phyloP scores from a whole-genome alignment of 495 filamentous ascomycete genomes.

The Xanthoparmelia taractica region DNA sequence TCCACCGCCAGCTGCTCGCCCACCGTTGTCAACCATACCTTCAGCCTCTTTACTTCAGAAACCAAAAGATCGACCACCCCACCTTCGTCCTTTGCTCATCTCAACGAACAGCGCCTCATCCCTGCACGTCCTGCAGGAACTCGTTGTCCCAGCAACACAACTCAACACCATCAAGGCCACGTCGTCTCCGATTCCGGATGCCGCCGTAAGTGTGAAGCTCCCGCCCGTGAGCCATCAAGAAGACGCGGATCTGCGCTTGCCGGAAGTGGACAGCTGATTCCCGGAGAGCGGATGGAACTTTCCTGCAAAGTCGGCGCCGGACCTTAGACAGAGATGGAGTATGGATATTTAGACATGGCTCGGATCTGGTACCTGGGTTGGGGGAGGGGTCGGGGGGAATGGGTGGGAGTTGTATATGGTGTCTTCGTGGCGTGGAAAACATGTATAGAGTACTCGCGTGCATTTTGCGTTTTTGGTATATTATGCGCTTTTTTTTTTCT shows the following conservation, averaged over 20 bases:
- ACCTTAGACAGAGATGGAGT: constrained; percentile 19
- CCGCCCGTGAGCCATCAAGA: constrained; percentile 16
- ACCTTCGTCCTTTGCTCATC: constrained; percentile 13
- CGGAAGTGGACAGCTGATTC: constrained; percentile 15
- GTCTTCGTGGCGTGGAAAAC: background rate
- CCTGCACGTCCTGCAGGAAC: constrained; percentile 18
- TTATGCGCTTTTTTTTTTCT: background rate
- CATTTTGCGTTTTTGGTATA: background rate
- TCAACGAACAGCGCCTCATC: constrained; percentile 22
- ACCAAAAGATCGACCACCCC: constrained; percentile 7
- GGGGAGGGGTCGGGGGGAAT: background rate
- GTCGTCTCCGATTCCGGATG: constrained; percentile 8
- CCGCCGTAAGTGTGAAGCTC: constrained; percentile 11
- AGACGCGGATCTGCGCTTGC: constrained; percentile 13
- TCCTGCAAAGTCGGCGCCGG: background rate
- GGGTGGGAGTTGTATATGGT: background rate
- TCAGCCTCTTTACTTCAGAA: constrained; percentile 14
- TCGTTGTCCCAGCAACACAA: constrained; percentile 12
- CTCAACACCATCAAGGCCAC: constrained; percentile 12
- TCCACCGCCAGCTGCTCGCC: constrained; percentile 5
- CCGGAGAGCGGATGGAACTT: constrained; percentile 14
- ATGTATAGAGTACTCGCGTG: background rate
- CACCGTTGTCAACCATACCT: constrained; percentile 22
- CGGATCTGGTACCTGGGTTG: background rate
- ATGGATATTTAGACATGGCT: constrained; percentile 17